Evolutionary conservation across 495 filamentous ascomycete species (phyloP).

Genomic region (Thermothielavioides terrestris): DNA sequence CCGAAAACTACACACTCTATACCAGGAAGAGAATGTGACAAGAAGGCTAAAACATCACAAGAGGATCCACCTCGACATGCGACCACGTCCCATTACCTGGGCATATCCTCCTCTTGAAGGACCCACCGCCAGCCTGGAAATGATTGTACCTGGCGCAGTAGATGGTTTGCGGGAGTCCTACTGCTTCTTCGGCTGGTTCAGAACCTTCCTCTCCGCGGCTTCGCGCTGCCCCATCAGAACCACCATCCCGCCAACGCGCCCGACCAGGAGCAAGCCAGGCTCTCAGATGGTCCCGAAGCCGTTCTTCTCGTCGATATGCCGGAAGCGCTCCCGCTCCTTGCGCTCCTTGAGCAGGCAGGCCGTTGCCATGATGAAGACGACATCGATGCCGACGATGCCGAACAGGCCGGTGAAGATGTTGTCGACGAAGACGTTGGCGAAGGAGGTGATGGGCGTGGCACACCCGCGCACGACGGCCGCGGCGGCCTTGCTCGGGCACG

Average conservation of each 20-base stretch:
- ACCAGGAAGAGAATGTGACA: neutral
- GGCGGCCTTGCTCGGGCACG: conserved; percentile 52
- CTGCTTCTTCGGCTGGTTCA: too few species aligned
- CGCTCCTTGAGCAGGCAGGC: conserved; percentile 63
- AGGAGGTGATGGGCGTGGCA: conserved; percentile 50
- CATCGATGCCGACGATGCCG: conserved; percentile 63
- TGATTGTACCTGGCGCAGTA: too few species aligned
- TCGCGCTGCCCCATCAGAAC: neutral
- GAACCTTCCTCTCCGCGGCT: too few species aligned
- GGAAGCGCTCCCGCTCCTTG: conserved; percentile 61
- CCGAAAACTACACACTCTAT: neutral
- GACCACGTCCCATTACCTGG: too few species aligned
- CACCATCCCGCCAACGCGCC: neutral
- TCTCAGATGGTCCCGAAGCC: conserved; percentile 34
- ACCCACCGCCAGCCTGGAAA: too few species aligned
- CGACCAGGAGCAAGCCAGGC: neutral
- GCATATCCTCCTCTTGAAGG: too few species aligned
- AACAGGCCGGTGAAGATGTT: conserved; percentile 67
- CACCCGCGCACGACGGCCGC: conserved; percentile 61
- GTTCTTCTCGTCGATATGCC: conserved; percentile 64
- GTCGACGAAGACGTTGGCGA: conserved; percentile 59
- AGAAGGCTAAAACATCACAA: neutral
- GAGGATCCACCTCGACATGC: too few species aligned
- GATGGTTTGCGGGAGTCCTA: too few species aligned
- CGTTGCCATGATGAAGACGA: conserved; percentile 53